phyloP scores from a whole-genome alignment of 2,329 filamentous ascomycete species.

The Grosmannia clavigera region DNA sequence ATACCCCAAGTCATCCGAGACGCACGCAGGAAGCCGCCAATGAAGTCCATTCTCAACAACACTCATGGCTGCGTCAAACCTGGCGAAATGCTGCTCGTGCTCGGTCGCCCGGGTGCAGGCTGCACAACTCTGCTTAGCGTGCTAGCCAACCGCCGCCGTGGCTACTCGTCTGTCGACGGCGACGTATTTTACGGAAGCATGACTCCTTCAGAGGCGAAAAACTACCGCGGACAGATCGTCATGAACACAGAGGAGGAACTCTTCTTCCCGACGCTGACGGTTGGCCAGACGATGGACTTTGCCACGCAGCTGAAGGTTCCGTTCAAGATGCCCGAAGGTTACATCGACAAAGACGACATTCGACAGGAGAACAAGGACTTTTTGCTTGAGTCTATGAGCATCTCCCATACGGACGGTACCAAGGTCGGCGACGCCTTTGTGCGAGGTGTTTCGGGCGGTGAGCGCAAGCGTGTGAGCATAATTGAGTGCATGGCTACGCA shows the following conservation, averaged over 20 bases:
- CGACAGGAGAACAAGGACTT: constrained; percentile 37
- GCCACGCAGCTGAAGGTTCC: constrained; percentile 49
- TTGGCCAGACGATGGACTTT: constrained; percentile 54
- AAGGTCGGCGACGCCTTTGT: constrained; percentile 57
- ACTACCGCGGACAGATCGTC: constrained; percentile 21
- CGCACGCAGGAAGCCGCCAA: constrained; percentile 38
- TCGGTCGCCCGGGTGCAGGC: constrained; percentile 43
- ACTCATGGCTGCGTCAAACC: constrained; percentile 42
- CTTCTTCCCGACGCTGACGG: constrained; percentile 56
- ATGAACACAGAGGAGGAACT: constrained; percentile 58
- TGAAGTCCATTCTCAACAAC: constrained; percentile 52
- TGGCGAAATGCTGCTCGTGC: constrained; percentile 44
- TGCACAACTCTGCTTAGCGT: constrained; percentile 46
- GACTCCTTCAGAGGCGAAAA: constrained; percentile 29
- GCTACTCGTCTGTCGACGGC: constrained; percentile 51
- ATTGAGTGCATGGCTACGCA: constrained; percentile 52
- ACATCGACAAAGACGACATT: constrained; percentile 29
- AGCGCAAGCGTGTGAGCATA: constrained; percentile 64
- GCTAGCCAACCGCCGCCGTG: constrained; percentile 56
- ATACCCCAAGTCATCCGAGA: constrained; percentile 40
- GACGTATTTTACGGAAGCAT: constrained; percentile 51
- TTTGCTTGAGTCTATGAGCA: constrained; percentile 42
- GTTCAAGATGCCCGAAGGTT: constrained; percentile 30
- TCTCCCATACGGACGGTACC: constrained; percentile 52
- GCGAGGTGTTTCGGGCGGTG: constrained; percentile 47